Base-by-base conservation (phyloP, 768 basidiomycete genomes). In the Suillus fuscotomentosus region DNA sequence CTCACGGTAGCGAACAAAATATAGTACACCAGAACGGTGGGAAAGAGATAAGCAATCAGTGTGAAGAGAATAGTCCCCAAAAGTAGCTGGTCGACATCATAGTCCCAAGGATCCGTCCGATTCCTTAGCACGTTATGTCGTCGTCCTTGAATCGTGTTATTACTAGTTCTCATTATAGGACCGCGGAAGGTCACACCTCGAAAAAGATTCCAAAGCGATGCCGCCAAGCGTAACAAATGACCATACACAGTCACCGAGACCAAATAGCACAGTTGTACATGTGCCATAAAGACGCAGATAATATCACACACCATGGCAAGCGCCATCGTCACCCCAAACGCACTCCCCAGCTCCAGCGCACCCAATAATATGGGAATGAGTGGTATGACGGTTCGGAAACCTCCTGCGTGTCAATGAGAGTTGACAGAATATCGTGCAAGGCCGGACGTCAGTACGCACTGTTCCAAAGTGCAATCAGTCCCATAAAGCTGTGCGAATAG, bases 21-120 rank as follows among this genome's bases (percentile, higher is more conserved):
- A 68, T 97, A 94, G 75, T 97, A 99, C 0, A 89, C 90, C 39
- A 92, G 70, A 4, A 96, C 86, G 0, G 97, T 98, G 2, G 97
- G 91, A 70, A 91, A 86, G 14, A 95, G 77, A 73, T 96, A 91
- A 9, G 90, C 85, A 14, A 93, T 77, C 20, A 94, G 81, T 0
- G 93, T 92, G 79, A 95, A 93, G 60, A 96, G 78, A 62, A 94
- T 88, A 0, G 97, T 96, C 5, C 97, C 97, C 42, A 98, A 90
- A n/a, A 99, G 81, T 2, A 99, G 84, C 72, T 98, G 95, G 74
- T 99, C 97, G 34, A 95, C 82, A 61, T 95, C 92, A 70, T 97
- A 99, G 63, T 89, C 85, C 86, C 92, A 95, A 0, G 90, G 85
- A 71, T 99, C 97, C 4, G 88, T 89, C n/a, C 96, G 87, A 60